These are phyloP conservation scores for Candida ipomoeae DNA, from an alignment of 805 yeast genomes.

Conservation along the genomic window DNA sequence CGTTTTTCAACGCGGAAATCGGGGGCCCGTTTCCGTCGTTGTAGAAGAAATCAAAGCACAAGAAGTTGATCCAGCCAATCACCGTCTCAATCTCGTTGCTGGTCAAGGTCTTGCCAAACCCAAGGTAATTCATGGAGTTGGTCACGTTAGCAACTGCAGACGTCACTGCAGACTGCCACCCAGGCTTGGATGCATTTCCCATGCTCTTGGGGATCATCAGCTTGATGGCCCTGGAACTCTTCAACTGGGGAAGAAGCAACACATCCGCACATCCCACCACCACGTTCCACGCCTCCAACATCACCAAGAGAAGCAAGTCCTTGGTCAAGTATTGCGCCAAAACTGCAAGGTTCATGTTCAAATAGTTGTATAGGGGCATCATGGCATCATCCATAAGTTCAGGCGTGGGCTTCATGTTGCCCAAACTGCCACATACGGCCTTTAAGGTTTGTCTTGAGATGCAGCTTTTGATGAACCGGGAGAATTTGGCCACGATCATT, in stretches of 20 bases:
- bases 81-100: conserved; percentile 61
- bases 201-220: conserved; percentile 21
- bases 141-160: conserved; percentile 51
- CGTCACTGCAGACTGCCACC: conserved; percentile 44
- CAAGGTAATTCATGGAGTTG: conserved; percentile 38
- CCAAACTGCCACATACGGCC: conserved; percentile 50
- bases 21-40: conserved; percentile 81
- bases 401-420: conserved; percentile 39
- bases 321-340: conserved; percentile 57
- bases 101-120: conserved; percentile 54
- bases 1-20: conserved; percentile 55
- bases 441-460: conserved; percentile 56
- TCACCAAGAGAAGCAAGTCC: conserved; percentile 55
- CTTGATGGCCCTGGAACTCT: conserved; percentile 37
- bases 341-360: conserved; percentile 63
- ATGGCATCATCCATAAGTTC: conserved; percentile 59
- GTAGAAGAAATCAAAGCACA: conserved; percentile 73
- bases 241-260: conserved; percentile 68
- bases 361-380: conserved; percentile 67
- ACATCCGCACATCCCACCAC: conserved; percentile 66
- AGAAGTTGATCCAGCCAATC: conserved; percentile 61
- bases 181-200: conserved; percentile 11
- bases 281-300: conserved; percentile 78
- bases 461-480: conserved; percentile 55
- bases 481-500: conserved; percentile 68